These are phyloP conservation scores for Suillus alpinus DNA, from an alignment of 768 basidiomycete species.

Conservation along the genomic window DNA sequence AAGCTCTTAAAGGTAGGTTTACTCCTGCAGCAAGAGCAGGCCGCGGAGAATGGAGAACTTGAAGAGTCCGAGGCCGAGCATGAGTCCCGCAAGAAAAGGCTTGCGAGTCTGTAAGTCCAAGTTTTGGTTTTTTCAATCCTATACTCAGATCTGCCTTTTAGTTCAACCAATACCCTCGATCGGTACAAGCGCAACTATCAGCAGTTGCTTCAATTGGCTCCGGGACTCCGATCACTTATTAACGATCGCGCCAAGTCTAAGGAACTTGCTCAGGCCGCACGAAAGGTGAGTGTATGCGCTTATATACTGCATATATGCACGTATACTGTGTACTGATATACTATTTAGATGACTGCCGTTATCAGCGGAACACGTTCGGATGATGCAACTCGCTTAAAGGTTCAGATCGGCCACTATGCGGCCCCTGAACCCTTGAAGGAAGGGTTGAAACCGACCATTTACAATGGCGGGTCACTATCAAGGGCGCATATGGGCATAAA, in stretches of 20 bases:
- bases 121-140: background rate
- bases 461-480: background rate
- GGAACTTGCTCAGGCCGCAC: background rate
- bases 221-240: background rate
- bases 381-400: background rate
- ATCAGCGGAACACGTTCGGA: background rate
- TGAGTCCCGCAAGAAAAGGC: background rate
- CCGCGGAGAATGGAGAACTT: background rate
- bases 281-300: background rate
- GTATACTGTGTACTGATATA: background rate
- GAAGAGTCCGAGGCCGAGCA: background rate
- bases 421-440: background rate
- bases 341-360: background rate
- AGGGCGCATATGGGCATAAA: constrained; percentile 5
- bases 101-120: background rate
- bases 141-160: background rate
- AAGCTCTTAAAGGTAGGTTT: background rate
- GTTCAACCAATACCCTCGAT: background rate
- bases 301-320: background rate
- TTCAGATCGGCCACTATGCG: background rate
- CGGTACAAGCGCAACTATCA: background rate
- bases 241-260: background rate
- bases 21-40: background rate
- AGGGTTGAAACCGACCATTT: background rate
- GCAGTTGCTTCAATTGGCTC: background rate